Evolutionary conservation across 2,329 filamentous ascomycete genomes (phyloP).

Genomic region (Metarhizium rileyi): DNA sequence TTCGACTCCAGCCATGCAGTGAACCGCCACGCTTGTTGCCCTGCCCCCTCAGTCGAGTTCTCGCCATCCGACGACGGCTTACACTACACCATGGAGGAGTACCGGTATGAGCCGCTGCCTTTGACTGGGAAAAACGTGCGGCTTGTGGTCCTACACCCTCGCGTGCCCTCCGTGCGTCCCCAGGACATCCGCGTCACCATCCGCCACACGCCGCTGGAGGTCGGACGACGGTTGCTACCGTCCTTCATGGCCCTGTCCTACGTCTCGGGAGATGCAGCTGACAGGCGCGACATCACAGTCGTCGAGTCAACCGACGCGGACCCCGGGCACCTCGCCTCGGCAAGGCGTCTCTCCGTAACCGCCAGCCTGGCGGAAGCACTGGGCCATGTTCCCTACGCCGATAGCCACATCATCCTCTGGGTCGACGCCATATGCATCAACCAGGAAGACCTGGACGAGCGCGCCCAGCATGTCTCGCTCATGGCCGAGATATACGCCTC

Average conservation of each 20-base stretch:
- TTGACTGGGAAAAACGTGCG: background rate
- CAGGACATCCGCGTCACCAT: background rate
- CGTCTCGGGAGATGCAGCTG: conserved; percentile 1
- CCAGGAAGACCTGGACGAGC: conserved; percentile 2
- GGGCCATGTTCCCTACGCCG: background rate
- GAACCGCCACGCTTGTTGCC: too few species aligned
- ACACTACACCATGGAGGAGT: background rate
- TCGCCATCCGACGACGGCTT: too few species aligned
- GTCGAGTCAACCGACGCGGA: background rate
- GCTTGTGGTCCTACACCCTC: background rate
- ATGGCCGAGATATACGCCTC: conserved; percentile 8
- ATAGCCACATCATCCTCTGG: conserved; percentile 2
- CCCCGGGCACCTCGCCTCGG: background rate
- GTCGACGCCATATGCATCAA: conserved; percentile 8
- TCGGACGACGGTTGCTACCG: background rate
- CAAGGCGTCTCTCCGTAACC: conserved; percentile 1
- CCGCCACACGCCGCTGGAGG: background rate
- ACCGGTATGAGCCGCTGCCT: background rate
- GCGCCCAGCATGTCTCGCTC: conserved; percentile 1
- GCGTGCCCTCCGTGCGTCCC: background rate
- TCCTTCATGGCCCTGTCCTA: conserved; percentile 3
- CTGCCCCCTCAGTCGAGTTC: too few species aligned
- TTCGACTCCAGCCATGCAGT: too few species aligned
- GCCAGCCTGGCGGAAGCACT: conserved; percentile 3
- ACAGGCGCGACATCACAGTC: background rate